Evolutionary conservation across 2,329 filamentous ascomycete species (phyloP).

Genomic region (Botryotinia calthae): DNA sequence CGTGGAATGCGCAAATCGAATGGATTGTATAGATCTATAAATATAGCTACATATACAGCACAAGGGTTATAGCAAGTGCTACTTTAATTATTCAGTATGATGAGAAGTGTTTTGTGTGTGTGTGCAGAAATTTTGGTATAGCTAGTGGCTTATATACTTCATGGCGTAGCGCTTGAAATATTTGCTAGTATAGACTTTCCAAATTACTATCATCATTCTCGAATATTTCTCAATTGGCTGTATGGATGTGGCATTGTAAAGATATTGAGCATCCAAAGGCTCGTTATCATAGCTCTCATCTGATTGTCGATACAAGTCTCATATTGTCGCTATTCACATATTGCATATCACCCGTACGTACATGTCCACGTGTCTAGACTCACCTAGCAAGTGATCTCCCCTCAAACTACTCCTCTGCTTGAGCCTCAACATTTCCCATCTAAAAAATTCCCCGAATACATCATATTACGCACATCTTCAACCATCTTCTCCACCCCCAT

Average conservation of each 20-base stretch:
- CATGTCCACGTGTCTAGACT: background rate
- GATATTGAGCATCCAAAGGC: background rate
- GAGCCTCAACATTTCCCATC: background rate
- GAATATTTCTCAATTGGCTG: background rate
- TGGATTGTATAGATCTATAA: background rate
- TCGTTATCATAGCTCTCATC: background rate
- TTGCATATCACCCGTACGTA: background rate
- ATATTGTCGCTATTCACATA: background rate
- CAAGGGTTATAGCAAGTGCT: background rate
- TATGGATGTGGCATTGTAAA: background rate
- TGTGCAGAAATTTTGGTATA: background rate
- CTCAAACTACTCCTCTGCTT: background rate
- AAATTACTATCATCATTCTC: background rate
- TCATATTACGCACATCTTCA: background rate
- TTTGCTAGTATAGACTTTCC: background rate
- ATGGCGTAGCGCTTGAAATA: background rate
- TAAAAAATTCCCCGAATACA: background rate
- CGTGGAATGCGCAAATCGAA: constrained; percentile 8
- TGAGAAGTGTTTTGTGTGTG: background rate
- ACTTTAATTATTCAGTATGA: background rate
- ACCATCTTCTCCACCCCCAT: background rate
- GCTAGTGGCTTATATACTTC: background rate
- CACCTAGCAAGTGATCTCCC: background rate
- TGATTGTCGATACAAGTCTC: background rate
- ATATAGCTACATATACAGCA: background rate